A percentile compares a stretch with the other conserved stretches of the same genome.
phyloP scores from a whole-genome alignment of 1,284 basidiomycete genomes.

The Cerioporus squamosus region DNA sequence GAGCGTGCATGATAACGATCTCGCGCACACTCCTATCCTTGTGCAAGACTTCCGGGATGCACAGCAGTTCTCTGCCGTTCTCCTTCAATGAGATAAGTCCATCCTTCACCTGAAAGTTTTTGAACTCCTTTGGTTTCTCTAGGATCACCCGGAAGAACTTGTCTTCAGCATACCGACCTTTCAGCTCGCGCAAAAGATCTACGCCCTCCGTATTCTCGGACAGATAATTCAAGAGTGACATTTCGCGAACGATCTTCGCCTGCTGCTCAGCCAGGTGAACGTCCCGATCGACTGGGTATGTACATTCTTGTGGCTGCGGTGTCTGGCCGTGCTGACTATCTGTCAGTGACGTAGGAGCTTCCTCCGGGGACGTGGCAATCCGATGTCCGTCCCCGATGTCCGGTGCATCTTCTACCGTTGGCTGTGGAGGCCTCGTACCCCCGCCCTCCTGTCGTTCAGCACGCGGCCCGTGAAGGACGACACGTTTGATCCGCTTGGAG shows the following conservation, averaged over 20 bases:
- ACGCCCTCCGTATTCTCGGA: not conserved
- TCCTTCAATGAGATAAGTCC: not conserved
- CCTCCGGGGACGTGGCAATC: too few relatives aligned
- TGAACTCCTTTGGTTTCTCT: not conserved
- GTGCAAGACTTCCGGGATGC: not conserved
- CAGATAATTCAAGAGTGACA: not conserved
- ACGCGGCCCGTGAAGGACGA: conserved; percentile 8
- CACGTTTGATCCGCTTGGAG: conserved; percentile 8
- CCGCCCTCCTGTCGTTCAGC: not conserved
- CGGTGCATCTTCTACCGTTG: too few relatives aligned
- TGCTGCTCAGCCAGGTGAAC: too few relatives aligned
- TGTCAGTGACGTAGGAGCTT: too few relatives aligned
- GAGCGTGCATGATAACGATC: not conserved
- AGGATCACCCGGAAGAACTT: not conserved
- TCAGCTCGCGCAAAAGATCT: not conserved
- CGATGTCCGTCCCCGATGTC: too few relatives aligned
- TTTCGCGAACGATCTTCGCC: too few relatives aligned
- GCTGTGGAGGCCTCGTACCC: not conserved
- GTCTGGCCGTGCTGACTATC: too few relatives aligned
- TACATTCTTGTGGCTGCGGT: too few relatives aligned
- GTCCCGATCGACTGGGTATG: too few relatives aligned
- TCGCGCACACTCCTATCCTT: not conserved
- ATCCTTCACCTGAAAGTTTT: not conserved
- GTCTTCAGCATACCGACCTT: not conserved
- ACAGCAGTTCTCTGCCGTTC: not conserved